Evolutionary conservation across 306 rosid genomes (phyloP).

Genomic region (Pyrus bretschneideri): DNA sequence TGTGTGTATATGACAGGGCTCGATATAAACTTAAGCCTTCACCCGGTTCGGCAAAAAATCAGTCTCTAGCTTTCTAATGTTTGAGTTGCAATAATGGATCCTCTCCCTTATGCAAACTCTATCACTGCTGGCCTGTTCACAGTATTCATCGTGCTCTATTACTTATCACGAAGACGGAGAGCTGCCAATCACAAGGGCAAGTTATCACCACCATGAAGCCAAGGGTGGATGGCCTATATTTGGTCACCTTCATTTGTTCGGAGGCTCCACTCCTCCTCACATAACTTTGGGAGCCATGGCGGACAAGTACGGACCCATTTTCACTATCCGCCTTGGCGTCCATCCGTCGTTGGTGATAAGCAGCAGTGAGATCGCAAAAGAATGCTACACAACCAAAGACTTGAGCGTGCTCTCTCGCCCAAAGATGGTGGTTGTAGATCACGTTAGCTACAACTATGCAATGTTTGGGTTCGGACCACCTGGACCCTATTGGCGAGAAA

Average conservation of each 20-base stretch:
- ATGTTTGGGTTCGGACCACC: slow-evolving; percentile 13
- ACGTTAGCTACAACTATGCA: slow-evolving; percentile 25
- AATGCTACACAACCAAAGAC: slow-evolving; percentile 31
- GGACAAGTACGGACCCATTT: slow-evolving; percentile 28
- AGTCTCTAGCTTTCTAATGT: too few relatives aligned
- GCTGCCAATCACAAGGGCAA: neutral
- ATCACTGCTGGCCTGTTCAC: too few relatives aligned
- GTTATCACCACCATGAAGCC: neutral
- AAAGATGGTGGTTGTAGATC: neutral
- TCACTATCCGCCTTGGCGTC: slow-evolving; percentile 8
- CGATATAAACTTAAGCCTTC: too few relatives aligned
- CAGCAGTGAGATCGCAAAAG: slow-evolving; percentile 19
- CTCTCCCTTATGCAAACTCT: too few relatives aligned
- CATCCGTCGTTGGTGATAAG: slow-evolving; percentile 16
- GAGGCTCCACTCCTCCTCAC: slow-evolving; percentile 9
- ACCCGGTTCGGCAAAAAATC: too few relatives aligned
- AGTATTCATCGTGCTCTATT: neutral
- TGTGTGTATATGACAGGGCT: too few relatives aligned
- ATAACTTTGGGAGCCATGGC: slow-evolving; percentile 21
- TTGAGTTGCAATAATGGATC: too few relatives aligned
- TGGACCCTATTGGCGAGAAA: slow-evolving; percentile 27
- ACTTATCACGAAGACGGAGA: neutral
- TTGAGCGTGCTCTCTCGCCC: slow-evolving; percentile 11
- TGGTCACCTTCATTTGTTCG: slow-evolving; percentile 16
- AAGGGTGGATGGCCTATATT: slow-evolving; percentile 18